Conservation (phyloP, 768 basidiomycete species). For the Naematelia aurantialba region DNA sequence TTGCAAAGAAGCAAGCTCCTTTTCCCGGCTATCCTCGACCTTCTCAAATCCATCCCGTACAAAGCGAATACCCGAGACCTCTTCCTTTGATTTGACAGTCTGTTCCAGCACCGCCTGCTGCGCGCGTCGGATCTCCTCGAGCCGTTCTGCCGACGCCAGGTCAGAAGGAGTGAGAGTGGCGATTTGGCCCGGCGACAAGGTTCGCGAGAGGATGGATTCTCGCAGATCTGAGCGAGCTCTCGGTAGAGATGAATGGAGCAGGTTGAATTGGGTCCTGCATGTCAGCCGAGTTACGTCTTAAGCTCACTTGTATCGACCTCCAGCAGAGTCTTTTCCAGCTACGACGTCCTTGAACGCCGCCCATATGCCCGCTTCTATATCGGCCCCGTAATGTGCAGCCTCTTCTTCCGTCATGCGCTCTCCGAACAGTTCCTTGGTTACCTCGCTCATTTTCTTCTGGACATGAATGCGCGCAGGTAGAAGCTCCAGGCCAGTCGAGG, state of each 20-base stretch:
- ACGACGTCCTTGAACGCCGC: slow-evolving; percentile 36
- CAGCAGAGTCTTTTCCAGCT: slow-evolving; percentile 38
- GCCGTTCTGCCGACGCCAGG: slow-evolving; percentile 37
- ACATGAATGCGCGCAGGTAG: slow-evolving; percentile 30
- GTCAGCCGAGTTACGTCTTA: neutral
- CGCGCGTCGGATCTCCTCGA: slow-evolving; percentile 34
- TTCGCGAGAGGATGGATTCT: slow-evolving; percentile 21
- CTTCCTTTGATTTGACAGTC: slow-evolving; percentile 31
- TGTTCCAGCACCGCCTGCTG: slow-evolving; percentile 26
- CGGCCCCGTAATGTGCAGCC: slow-evolving; percentile 24
- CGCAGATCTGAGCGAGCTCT: slow-evolving; percentile 32
- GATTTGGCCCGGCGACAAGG: slow-evolving; percentile 23
- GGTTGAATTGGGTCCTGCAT: slow-evolving; percentile 40
- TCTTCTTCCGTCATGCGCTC: slow-evolving; percentile 11
- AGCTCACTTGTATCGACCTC: slow-evolving; percentile 46
- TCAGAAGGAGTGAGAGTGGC: slow-evolving; percentile 40
- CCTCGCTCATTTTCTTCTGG: slow-evolving; percentile 21
- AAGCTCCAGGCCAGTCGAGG: slow-evolving; percentile 10
- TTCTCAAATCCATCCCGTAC: slow-evolving; percentile 41
- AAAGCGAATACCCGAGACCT: slow-evolving; percentile 21
- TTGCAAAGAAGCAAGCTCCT: slow-evolving; percentile 20
- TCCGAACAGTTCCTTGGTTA: slow-evolving; percentile 21
- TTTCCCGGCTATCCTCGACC: slow-evolving; percentile 27
- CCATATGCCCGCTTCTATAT: slow-evolving; percentile 40
- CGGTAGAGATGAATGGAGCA: slow-evolving; percentile 35